A percentile compares a stretch with the other conserved stretches of the same genome.
Evolutionary conservation across 2,329 filamentous ascomycete species (phyloP).

Genomic region (Aspergillus alliaceus): DNA sequence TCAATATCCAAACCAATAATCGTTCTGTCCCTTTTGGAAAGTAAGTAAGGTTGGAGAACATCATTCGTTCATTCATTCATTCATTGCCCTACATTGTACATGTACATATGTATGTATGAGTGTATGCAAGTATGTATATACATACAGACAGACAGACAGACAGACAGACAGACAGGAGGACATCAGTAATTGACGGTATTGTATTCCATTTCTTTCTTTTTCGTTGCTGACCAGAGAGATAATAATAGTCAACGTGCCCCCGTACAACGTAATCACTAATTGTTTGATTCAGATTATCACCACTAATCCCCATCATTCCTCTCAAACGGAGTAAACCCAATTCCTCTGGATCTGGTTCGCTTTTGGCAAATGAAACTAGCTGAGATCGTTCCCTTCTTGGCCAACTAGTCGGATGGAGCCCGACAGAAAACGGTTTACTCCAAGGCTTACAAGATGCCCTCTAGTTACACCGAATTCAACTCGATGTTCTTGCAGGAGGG

Average conservation of each 20-base stretch:
- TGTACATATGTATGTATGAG: too few species aligned
- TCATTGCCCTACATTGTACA: neutral
- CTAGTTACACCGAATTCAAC: neutral
- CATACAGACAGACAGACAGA: neutral
- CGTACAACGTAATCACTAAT: neutral
- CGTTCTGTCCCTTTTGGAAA: neutral
- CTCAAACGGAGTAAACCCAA: neutral
- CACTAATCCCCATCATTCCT: neutral
- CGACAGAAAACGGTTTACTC: conserved; percentile 22
- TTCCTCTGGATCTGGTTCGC: neutral
- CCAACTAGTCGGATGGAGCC: conserved; percentile 16
- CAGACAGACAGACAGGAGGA: too few species aligned
- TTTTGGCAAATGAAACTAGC: neutral
- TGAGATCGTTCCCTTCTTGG: conserved; percentile 4
- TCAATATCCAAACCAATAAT: too few species aligned
- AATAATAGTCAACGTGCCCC: too few species aligned
- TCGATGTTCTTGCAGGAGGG: neutral
- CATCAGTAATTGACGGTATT: too few species aligned
- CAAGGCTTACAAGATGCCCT: neutral
- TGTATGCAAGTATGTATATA: neutral
- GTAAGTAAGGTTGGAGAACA: neutral
- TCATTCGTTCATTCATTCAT: neutral
- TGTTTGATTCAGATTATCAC: neutral
- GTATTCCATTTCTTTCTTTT: too few species aligned
- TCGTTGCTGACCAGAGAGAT: too few species aligned